Conservation (phyloP, 495 filamentous ascomycete genomes). For the Neurospora sp. region DNA sequence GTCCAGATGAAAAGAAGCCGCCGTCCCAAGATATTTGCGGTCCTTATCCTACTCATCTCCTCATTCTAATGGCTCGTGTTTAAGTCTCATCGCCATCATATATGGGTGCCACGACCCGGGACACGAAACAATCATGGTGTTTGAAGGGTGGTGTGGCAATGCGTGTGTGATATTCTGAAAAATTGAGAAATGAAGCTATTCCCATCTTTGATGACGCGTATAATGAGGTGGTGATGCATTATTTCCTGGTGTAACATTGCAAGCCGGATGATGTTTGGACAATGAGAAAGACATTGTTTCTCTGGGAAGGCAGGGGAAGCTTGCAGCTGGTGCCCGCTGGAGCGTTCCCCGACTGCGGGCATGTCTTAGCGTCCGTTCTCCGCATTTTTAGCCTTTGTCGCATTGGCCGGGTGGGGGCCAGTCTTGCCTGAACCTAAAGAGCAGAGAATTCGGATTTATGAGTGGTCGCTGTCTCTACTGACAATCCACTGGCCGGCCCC, state of each 20-base stretch:
- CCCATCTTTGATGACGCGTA: neutral
- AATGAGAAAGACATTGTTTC: neutral
- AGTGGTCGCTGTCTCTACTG: neutral
- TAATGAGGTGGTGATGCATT: neutral
- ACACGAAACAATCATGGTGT: neutral
- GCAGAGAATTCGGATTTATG: neutral
- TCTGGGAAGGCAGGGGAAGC: neutral
- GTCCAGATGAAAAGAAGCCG: neutral
- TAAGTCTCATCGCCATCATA: neutral
- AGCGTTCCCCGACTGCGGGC: neutral
- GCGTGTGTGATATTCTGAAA: neutral
- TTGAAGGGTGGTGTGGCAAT: neutral
- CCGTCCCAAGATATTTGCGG: neutral
- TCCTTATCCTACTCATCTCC: neutral
- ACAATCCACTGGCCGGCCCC: neutral
- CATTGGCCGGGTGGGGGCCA: neutral
- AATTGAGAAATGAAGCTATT: neutral
- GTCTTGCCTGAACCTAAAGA: neutral
- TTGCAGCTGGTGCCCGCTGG: neutral
- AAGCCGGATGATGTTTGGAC: neutral
- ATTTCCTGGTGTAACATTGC: neutral
- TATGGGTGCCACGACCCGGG: neutral
- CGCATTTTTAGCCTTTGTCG: neutral
- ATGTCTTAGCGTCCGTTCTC: neutral
- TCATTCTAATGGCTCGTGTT: neutral